phyloP scores from a whole-genome alignment of 768 basidiomycete genomes.

The Cyclocybe cylindracea region DNA sequence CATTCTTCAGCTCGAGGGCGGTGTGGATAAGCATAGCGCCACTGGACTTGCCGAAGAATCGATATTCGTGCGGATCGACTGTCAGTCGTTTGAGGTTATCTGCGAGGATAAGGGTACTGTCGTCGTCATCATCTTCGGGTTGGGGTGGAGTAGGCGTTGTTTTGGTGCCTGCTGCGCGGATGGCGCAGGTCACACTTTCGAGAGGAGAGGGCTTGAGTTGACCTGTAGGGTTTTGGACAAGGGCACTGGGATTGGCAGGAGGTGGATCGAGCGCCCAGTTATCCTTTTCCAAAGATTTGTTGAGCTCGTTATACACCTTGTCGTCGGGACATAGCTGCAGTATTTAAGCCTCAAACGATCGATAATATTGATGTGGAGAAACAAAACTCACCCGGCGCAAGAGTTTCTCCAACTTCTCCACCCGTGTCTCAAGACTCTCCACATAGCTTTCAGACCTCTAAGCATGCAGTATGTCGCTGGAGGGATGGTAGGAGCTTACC shows the following conservation, averaged over 20 bases:
- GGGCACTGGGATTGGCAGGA: slow-evolving; percentile 20
- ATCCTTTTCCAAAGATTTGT: slow-evolving; percentile 27
- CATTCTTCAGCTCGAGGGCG: slow-evolving; percentile 61
- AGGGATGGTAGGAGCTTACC: slow-evolving; percentile 31
- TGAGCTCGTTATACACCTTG: slow-evolving; percentile 60
- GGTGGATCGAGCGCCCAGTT: slow-evolving; percentile 18
- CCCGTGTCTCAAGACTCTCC: slow-evolving; percentile 59
- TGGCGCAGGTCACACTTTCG: slow-evolving; percentile 24
- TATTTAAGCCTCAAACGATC: neutral
- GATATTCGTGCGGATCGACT: slow-evolving; percentile 35
- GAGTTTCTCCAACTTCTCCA: slow-evolving; percentile 66
- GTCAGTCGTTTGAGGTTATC: slow-evolving; percentile 36
- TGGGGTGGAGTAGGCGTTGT: slow-evolving; percentile 13
- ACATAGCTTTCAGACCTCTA: slow-evolving; percentile 42
- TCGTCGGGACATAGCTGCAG: slow-evolving; percentile 65
- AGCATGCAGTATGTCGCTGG: neutral
- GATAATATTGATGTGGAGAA: neutral
- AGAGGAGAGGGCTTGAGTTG: slow-evolving; percentile 33
- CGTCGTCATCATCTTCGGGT: slow-evolving; percentile 32
- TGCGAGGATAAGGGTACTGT: slow-evolving; percentile 31
- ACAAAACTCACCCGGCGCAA: slow-evolving; percentile 35
- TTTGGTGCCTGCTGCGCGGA: neutral
- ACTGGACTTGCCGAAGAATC: slow-evolving; percentile 60
- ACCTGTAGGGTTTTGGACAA: slow-evolving; percentile 20
- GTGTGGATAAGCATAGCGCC: slow-evolving; percentile 53